A percentile compares a stretch with the other conserved stretches of the same genome.
Conservation (phyloP, 495 filamentous ascomycete genomes). For the Neurospora tetrasperma region DNA sequence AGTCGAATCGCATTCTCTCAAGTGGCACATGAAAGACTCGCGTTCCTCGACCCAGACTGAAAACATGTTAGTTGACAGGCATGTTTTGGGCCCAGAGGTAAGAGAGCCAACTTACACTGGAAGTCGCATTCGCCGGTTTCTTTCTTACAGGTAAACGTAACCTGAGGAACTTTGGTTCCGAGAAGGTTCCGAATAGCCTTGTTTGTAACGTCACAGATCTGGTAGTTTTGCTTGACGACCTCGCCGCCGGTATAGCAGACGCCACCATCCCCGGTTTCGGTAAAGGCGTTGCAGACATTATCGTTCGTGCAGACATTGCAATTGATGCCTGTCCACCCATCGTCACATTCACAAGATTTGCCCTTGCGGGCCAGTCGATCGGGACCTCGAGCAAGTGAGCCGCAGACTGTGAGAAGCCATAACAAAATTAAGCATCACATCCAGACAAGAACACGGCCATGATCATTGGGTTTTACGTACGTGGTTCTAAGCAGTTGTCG, state of each 20-base stretch:
- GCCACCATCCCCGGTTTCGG: constrained; percentile 65
- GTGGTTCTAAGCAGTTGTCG: constrained; percentile 77
- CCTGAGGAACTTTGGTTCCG: constrained; percentile 73
- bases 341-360: constrained; percentile 71
- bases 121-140: constrained; percentile 72
- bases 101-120: constrained; percentile 53
- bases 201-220: constrained; percentile 98
- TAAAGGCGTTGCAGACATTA: constrained; percentile 73
- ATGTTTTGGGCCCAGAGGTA: background rate
- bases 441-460: background rate
- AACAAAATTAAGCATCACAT: constrained; percentile 5
- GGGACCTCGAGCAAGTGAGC: constrained; percentile 68
- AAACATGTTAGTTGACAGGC: constrained; percentile 27
- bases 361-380: constrained; percentile 61
- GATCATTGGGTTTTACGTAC: constrained; percentile 27
- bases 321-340: constrained; percentile 97
- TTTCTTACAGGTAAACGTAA: constrained; percentile 85
- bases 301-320: constrained; percentile 90
- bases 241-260: constrained; percentile 88
- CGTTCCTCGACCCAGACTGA: constrained; percentile 84
- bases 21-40: constrained; percentile 92
- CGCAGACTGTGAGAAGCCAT: constrained; percentile 50
- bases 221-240: constrained; percentile 86
- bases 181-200: constrained; percentile 78
- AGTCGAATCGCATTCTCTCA: constrained; percentile 69